Percentiles rank a stretch among this genome's conserved stretches.
phyloP scores from a whole-genome alignment of 257 asterid species.

The Solanum chaucha region DNA sequence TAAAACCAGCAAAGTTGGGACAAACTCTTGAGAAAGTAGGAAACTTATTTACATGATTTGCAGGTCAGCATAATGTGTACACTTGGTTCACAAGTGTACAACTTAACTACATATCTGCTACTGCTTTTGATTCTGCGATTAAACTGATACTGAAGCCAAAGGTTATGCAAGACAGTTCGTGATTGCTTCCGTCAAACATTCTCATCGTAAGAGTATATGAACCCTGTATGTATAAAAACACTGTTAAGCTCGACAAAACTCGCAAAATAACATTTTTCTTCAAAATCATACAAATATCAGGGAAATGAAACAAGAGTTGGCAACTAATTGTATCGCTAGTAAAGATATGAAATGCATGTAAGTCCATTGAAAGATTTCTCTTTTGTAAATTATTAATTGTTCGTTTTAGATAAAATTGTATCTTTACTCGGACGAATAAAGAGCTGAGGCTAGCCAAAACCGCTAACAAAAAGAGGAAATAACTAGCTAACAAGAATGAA shows the following conservation, averaged over 20 bases:
- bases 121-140: conserved; percentile 10
- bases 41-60: neutral
- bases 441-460: neutral
- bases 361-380: neutral
- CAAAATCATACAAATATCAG: neutral
- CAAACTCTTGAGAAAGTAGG: neutral
- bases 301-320: neutral
- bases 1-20: neutral
- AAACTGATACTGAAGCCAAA: conserved; percentile 25
- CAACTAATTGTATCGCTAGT: neutral
- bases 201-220: conserved; percentile 23
- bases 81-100: neutral
- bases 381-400: neutral
- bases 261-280: neutral
- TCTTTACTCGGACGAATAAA: neutral
- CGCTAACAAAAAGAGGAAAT: neutral
- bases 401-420: neutral
- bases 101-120: neutral
- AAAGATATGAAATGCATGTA: neutral
- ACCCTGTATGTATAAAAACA: conserved; percentile 7
- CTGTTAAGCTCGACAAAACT: neutral
- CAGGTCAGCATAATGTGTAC: neutral
- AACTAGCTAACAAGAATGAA: neutral
- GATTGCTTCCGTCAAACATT: conserved; percentile 10
- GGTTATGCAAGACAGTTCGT: conserved; percentile 23